Base-by-base conservation (phyloP, 139 green algal genomes). In the Closterium sp. region DNA sequence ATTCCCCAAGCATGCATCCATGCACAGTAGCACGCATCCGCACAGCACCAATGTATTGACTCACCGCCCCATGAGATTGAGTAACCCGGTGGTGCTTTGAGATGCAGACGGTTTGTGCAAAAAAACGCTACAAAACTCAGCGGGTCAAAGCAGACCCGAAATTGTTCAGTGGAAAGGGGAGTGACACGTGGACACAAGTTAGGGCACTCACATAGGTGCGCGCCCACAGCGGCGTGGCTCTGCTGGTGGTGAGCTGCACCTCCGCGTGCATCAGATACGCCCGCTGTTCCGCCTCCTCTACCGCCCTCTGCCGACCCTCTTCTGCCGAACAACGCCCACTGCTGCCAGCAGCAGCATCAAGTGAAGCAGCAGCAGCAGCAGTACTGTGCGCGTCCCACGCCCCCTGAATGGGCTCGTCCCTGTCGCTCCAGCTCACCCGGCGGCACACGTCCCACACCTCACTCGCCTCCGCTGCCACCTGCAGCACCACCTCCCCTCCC, bases 241-340 rank as follows among this genome's bases (percentile, higher is more conserved):
- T 2, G 23, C 43, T 88, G 33, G 34, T 32, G 35, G 64, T 9
- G 28, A 91, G 28, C 87, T 91, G 90, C 34, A 93, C 90, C 81
- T 93, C 90, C n/a, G 90, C 90, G 34, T 93, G 93, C 38, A 88
- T 92, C 86, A 93, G 93, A 64, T 87, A 93, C 90, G 87, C 93
- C 81, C 90, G 10, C 90, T 93, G 86, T 3, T 55, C 28, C 4
- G 89, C 90, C 86, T 93, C 89, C 23, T 35, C 84, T 32, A 10
- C 89, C 25, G 36, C 88, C 43, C 38, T 28, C n/a, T 36, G 88
- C 88, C 38, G 38, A 1, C 3, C 88, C 4, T 88, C 66, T 16
- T 2, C 89, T 33, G 69, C 32, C 34, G 25, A 9, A 9, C 16
- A 35, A 21, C 66, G 25, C 66, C 9, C 66, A 76, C 30, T 55